A percentile compares a stretch with the other conserved stretches of the same genome.
phyloP scores from a whole-genome alignment of 305 asterid genomes.

The Lippia alba region DNA sequence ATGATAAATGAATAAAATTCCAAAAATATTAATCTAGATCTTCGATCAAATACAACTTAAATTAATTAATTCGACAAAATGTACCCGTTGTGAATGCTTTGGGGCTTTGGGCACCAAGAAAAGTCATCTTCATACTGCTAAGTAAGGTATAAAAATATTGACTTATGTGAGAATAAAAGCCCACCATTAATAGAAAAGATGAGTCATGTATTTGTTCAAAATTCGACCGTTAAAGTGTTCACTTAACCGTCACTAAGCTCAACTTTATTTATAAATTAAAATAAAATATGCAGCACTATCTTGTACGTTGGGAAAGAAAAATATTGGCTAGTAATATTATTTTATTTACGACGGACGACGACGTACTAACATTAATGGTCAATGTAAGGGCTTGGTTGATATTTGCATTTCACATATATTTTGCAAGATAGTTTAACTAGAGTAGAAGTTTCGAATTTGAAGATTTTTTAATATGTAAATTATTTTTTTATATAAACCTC shows the following conservation, averaged over 20 bases:
- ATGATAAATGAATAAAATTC: too few relatives aligned
- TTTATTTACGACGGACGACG: too few relatives aligned
- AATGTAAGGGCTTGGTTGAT: too few relatives aligned
- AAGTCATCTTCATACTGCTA: not conserved
- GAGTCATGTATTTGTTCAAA: not conserved
- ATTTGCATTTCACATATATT: too few relatives aligned
- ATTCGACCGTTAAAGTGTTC: not conserved
- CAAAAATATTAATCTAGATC: not conserved
- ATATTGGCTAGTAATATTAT: too few relatives aligned
- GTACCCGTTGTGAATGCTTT: slow-evolving; percentile 6
- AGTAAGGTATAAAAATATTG: not conserved
- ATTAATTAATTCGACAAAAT: not conserved
- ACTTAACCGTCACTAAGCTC: not conserved
- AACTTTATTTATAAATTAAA: not conserved
- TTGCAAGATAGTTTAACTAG: too few relatives aligned
- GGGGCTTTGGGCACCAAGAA: slow-evolving; percentile 10
- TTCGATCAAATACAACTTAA: not conserved
- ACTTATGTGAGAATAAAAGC: slow-evolving; percentile 1
- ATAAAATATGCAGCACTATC: too few relatives aligned
- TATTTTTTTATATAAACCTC: too few relatives aligned
- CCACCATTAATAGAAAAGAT: not conserved
- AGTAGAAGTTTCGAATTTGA: too few relatives aligned
- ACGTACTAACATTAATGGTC: too few relatives aligned
- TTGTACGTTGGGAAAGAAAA: too few relatives aligned
- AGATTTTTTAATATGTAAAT: too few relatives aligned